Evolutionary conservation across 2,329 filamentous ascomycete genomes (phyloP), one percentile per base, ranked within the genome.

Genomic region (Keithomyces neogunnii): DNA sequence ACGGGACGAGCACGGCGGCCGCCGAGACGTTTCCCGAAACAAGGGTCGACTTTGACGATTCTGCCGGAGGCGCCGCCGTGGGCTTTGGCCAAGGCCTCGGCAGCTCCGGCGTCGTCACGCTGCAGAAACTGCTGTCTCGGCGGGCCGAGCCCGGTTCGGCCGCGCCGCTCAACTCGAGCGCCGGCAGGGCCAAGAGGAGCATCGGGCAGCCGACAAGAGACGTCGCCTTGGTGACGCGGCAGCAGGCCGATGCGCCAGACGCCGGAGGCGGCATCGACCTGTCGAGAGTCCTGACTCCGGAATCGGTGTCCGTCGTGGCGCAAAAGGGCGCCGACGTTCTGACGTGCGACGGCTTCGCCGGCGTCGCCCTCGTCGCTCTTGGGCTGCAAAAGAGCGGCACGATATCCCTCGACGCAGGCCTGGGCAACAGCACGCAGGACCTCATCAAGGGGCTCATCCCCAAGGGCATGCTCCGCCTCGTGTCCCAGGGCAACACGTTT

Each of bases 21-120:
- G 33, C 49, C 1, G 51, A 13, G 4, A n/a, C 53, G 0, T 26
- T 62, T 29, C 52, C 58, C 1, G 59, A 63, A 8, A 59, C 57
- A 28, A 62, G 58, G 26, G 52, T 67, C 5, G 48, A 51, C 3
- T 69, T 68, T 32, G 58, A 71, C 50, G 68, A 70, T 52, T 62
- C 64, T 1, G 53, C 69, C 19, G 61, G 60, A 13, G 68, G 68
- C 10, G 66, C 63, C 9, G 64, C 66, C 0, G 59, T 60, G 19
- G 67, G 67, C 0, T 64, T 70, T 31, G 68, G 66, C 6, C 60
- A 62, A 26, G 67, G 68, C 0, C 56, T 69, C 3, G 66, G 66
- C 0, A 62, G 62, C 3, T 62, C 68, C 35, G 66, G 62, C 5
- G 61, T 67, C 2, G 49, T 66, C 10, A 57, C 67, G 3, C 58